A percentile compares a stretch with the other conserved stretches of the same genome.
Conservation (phyloP, 768 basidiomycete species). For the Coprinellus micaceus region DNA sequence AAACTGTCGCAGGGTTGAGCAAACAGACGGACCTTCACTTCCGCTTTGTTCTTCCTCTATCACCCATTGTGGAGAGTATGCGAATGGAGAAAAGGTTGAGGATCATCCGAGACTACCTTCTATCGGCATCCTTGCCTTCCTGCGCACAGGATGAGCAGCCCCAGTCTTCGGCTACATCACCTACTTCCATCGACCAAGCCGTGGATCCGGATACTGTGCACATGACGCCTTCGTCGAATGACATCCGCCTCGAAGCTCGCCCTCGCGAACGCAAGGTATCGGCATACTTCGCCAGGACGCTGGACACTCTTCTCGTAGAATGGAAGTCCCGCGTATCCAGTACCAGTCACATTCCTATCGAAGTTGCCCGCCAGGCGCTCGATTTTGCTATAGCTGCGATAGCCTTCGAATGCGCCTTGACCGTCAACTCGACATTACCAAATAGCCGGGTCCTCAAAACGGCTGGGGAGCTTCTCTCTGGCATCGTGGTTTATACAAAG, state of each 20-base stretch:
- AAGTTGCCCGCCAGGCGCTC: constrained; percentile 60
- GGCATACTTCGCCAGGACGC: constrained; percentile 55
- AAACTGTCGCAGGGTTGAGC: constrained; percentile 56
- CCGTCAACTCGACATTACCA: constrained; percentile 58
- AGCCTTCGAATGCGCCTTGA: constrained; percentile 63
- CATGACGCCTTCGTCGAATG: not conserved
- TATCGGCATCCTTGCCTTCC: constrained; percentile 60
- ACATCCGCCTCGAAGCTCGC: constrained; percentile 11
- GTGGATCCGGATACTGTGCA: not conserved
- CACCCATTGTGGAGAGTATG: constrained; percentile 57
- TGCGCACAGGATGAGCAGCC: constrained; percentile 13
- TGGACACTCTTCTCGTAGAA: constrained; percentile 48
- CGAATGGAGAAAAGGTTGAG: constrained; percentile 53
- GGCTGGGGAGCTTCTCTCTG: constrained; percentile 48
- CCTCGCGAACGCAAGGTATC: constrained; percentile 62
- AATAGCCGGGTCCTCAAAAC: constrained; percentile 62
- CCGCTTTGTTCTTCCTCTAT: constrained; percentile 64
- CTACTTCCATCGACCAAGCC: not conserved
- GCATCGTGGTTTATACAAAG: constrained; percentile 36
- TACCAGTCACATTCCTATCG: constrained; percentile 47
- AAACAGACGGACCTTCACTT: constrained; percentile 43
- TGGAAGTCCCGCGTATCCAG: constrained; percentile 39
- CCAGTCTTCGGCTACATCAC: not conserved
- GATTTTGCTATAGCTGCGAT: constrained; percentile 68
- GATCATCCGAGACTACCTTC: constrained; percentile 66